phyloP scores from a whole-genome alignment of 805 yeast genomes.

The Starmerella cellae region DNA sequence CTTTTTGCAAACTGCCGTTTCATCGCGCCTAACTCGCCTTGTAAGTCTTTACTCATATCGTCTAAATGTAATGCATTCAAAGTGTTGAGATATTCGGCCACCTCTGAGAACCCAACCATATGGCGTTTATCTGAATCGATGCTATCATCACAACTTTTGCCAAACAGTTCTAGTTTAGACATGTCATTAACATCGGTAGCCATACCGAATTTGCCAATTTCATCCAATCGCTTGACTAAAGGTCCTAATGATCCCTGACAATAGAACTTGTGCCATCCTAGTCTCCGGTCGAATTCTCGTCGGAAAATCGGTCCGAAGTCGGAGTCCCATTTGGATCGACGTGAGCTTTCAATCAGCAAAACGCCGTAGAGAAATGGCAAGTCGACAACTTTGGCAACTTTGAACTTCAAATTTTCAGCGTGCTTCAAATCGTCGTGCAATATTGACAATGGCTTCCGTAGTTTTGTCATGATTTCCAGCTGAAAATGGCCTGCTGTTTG shows the following conservation, averaged over 20 bases:
- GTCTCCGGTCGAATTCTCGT: slow-evolving; percentile 32
- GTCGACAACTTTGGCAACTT: slow-evolving; percentile 27
- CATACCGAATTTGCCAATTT: background rate
- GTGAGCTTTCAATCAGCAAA: slow-evolving; percentile 26
- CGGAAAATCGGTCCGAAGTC: slow-evolving; percentile 37
- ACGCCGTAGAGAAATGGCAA: slow-evolving; percentile 30
- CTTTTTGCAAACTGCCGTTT: slow-evolving; percentile 16
- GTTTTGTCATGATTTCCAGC: slow-evolving; percentile 18
- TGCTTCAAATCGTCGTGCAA: slow-evolving; percentile 20
- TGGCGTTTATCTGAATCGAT: background rate
- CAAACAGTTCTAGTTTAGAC: background rate
- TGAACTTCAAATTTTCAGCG: slow-evolving; percentile 23
- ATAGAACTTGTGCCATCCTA: slow-evolving; percentile 52
- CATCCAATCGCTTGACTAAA: slow-evolving; percentile 2
- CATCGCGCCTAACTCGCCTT: slow-evolving; percentile 25
- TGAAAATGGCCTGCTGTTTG: slow-evolving; percentile 23
- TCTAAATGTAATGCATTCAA: slow-evolving; percentile 19
- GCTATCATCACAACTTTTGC: background rate
- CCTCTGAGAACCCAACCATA: slow-evolving; percentile 3
- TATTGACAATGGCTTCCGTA: slow-evolving; percentile 22
- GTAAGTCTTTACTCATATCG: slow-evolving; percentile 22
- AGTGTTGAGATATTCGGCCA: slow-evolving; percentile 19
- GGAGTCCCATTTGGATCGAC: slow-evolving; percentile 20
- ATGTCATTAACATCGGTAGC: too few species aligned
- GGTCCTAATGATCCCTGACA: slow-evolving; percentile 16